Evolutionary conservation across 1,139 yeast genomes (phyloP).

Genomic region (Lodderomyces theae): DNA sequence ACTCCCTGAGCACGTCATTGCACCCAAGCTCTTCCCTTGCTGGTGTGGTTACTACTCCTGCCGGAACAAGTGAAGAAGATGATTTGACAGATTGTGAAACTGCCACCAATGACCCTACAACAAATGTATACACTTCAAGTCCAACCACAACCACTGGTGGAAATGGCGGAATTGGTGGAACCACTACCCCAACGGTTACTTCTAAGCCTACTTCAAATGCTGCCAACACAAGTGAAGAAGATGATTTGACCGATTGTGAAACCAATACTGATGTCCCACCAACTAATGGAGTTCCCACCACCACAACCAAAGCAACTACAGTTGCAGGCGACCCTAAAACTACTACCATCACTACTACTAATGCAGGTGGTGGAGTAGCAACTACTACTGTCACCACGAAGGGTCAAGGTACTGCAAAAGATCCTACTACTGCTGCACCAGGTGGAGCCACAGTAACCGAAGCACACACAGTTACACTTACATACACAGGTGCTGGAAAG

Average conservation of each 20-base stretch:
- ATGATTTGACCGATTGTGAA: slow-evolving; percentile 13
- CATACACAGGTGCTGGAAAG: slow-evolving; percentile 13
- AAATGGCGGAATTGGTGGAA: slow-evolving; percentile 5
- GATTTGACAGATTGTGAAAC: slow-evolving; percentile 13
- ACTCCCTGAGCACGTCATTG: background rate
- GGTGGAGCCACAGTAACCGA: slow-evolving; percentile 6
- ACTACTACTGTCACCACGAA: background rate
- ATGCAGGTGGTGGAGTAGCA: background rate
- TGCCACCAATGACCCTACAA: background rate
- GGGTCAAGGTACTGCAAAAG: slow-evolving; percentile 4
- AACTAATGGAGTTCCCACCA: no score
- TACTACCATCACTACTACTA: slow-evolving; percentile 9
- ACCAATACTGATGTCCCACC: background rate
- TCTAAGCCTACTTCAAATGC: slow-evolving; percentile 3
- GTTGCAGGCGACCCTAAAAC: slow-evolving; percentile 14
- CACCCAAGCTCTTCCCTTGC: slow-evolving; percentile 1
- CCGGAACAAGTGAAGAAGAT: slow-evolving; percentile 9
- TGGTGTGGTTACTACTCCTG: slow-evolving; percentile 2
- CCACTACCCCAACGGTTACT: background rate
- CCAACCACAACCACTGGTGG: slow-evolving; percentile 7
- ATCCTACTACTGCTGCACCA: slow-evolving; percentile 8
- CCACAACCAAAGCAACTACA: slow-evolving; percentile 6
- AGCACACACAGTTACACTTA: slow-evolving; percentile 10
- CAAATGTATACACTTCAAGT: no score
- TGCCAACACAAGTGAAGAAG: slow-evolving; percentile 8